Base-by-base conservation (phyloP, 1,139 yeast species). In the Arxiozyma bovina region DNA sequence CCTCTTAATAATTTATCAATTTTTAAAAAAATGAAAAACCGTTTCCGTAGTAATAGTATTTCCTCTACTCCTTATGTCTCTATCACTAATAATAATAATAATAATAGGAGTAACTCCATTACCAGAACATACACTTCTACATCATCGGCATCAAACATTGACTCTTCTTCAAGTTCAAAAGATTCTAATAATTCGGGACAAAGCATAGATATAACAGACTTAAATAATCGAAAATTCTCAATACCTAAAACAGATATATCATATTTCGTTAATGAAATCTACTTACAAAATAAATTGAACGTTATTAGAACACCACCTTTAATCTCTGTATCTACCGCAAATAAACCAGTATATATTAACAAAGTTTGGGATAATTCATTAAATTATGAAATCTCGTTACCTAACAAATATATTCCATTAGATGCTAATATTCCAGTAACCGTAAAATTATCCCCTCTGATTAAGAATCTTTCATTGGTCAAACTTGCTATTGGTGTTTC, bases 341-440 rank as follows among this genome's bases (percentile, higher is more conserved):
- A 87, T 66, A 87, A 86, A 63, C 95, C 96, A 0, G 81, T 90
- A 34, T 86, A 83, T 66, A 88, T 90, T 38, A 86, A 87, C 63
- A 78, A 93, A 55, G 77, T 83, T 3, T 90, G 96, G 96, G 86
- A 85, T 61, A 84, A 87, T 59, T 71, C 93, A 0, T 73, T 90
- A 47, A 86, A 83, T 57, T 90, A 90, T 69, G 87, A 87, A 60
- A 79, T 90, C 40, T 80, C 89, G 0, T 77, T 89, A 54, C 95
- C 94, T 0, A 79, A 79, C 58, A 87, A 88, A 62, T 88, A 79
- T 68, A 81, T 88, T 6, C 76, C 91, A 0, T 73, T 89, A 52
- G 91, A 91, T 1, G 77, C 84, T 9, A 83, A 82, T 51, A 65
- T 80, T 15, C 77, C 81, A 8, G 68, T 83, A 38, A 82, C 82